phyloP scores from a whole-genome alignment of 1,284 basidiomycete species.

The Pascua sp. region DNA sequence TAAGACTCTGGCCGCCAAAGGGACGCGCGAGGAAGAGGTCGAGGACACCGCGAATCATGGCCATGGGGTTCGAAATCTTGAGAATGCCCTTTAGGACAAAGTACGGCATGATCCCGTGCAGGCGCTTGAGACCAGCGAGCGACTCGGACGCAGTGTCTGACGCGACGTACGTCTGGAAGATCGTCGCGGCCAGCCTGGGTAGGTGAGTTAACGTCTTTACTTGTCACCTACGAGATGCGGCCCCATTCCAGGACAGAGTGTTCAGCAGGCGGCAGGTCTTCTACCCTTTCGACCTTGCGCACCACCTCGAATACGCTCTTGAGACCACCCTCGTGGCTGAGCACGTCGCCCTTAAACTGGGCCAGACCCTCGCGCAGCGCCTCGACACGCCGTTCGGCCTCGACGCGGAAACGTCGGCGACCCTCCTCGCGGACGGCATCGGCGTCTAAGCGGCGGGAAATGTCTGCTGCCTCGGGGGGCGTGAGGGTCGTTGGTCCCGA shows the following conservation, averaged over 20 bases:
- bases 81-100: conserved; percentile 90
- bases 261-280: conserved; percentile 79
- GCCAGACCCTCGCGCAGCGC: conserved; percentile 79
- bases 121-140: conserved; percentile 80
- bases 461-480: conserved; percentile 74
- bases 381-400: conserved; percentile 82
- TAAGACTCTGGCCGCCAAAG: conserved; percentile 85
- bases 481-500: conserved; percentile 70
- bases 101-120: conserved; percentile 97
- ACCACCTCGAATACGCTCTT: conserved; percentile 82
- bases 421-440: conserved; percentile 89
- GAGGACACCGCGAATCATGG: conserved; percentile 87
- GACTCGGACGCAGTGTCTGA: conserved; percentile 88
- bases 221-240: conserved; percentile 71
- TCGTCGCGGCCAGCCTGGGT: conserved; percentile 78
- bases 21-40: conserved; percentile 98
- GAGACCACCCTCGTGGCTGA: conserved; percentile 83
- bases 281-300: conserved; percentile 72
- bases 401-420: conserved; percentile 74
- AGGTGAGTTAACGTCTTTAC: not conserved
- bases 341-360: conserved; percentile 85
- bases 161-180: conserved; percentile 92
- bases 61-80: conserved; percentile 90
- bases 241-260: conserved; percentile 92
- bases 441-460: conserved; percentile 74